Evolutionary conservation across 1,284 basidiomycete species (phyloP), one percentile per base, ranked within the genome.

Genomic region (Xerocomus amazonicus): DNA sequence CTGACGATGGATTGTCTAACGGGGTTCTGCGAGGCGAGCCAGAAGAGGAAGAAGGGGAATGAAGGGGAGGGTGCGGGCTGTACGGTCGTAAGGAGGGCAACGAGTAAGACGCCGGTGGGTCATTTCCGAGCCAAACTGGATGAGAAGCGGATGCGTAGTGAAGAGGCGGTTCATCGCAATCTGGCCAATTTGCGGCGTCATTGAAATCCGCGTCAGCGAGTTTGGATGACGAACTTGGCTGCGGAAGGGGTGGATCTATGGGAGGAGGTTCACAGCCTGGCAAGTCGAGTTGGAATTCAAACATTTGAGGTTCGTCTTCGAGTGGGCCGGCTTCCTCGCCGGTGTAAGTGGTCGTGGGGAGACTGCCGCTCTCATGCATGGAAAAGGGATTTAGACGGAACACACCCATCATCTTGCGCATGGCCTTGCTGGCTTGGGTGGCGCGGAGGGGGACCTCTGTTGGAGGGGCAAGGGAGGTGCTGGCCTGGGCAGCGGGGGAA

Each of bases 371-470:
- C 50, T 76, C 79, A 56, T 87, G 82, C 63, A 84, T 79, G 9
- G 84, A 76, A 57, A 89, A 89, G 0, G 84, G 86, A 61, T 89
- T 83, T 56, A 89, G 75, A 9, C 87, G 77, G 64, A 89, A 87
- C 12, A 83, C 79, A 48, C 77, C 76, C 86, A 89, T 89, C 79
- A 87, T 80, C 45, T 72, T 70, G 45, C 80, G 77, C 86, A 87
- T 87, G 37, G 76, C 74, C 41, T 75, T 72, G 53, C 76, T 74
- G 2, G 84, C 85, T 57, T 85, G 80, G 0, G 82, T 86, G 12
- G 86, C 85, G 42, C 86, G 83, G 9, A 87, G 75, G 6, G 86
- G 85, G 0, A 87, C 84, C 60, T 84, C 81, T 37, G 79, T 78
- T 29, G 81, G 80, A 1, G 77, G 76, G 4, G 75, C 75, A 38